Percentiles rank a stretch among this genome's conserved stretches.
Conservation (phyloP, 495 filamentous ascomycete species). For the Penicillium simplicissimum region DNA sequence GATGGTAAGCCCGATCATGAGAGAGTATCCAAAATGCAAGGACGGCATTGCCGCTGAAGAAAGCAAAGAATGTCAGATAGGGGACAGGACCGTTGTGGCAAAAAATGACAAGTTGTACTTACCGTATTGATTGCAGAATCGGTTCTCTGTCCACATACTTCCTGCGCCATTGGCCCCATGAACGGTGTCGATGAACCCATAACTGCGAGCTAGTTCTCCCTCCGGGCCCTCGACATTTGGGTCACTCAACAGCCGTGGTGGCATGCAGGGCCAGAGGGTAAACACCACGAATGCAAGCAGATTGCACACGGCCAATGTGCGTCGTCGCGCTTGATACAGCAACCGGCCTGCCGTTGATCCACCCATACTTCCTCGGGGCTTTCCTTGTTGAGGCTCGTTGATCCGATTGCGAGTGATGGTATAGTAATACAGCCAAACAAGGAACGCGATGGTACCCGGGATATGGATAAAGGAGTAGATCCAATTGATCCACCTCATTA, state of each 20-base stretch:
- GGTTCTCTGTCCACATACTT: constrained; percentile 73
- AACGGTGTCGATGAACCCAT: constrained; percentile 75
- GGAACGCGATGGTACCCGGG: constrained; percentile 71
- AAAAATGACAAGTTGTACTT: constrained; percentile 14
- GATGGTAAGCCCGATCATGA: constrained; percentile 72
- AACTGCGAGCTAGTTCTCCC: constrained; percentile 53
- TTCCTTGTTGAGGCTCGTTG: constrained; percentile 39
- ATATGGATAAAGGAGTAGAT: constrained; percentile 83
- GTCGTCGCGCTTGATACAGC: constrained; percentile 61
- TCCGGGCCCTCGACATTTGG: constrained; percentile 41
- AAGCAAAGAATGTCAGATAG: constrained; percentile 7
- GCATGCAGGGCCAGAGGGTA: constrained; percentile 80
- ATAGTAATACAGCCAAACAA: constrained; percentile 67
- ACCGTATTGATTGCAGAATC: constrained; percentile 67
- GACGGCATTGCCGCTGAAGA: constrained; percentile 71
- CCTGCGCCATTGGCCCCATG: constrained; percentile 62
- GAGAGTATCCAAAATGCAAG: constrained; percentile 77
- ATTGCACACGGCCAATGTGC: constrained; percentile 74
- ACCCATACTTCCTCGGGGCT: constrained; percentile 32
- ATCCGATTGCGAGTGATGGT: constrained; percentile 54
- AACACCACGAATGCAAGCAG: constrained; percentile 77
- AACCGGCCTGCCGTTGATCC: constrained; percentile 49
- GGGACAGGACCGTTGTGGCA: neutral
- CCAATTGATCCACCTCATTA: constrained; percentile 59
- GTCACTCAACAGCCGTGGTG: constrained; percentile 67